These are phyloP conservation scores for Epichloe brachyelytri DNA, from an alignment of 2,329 filamentous ascomycete species.

Conservation along the genomic window DNA sequence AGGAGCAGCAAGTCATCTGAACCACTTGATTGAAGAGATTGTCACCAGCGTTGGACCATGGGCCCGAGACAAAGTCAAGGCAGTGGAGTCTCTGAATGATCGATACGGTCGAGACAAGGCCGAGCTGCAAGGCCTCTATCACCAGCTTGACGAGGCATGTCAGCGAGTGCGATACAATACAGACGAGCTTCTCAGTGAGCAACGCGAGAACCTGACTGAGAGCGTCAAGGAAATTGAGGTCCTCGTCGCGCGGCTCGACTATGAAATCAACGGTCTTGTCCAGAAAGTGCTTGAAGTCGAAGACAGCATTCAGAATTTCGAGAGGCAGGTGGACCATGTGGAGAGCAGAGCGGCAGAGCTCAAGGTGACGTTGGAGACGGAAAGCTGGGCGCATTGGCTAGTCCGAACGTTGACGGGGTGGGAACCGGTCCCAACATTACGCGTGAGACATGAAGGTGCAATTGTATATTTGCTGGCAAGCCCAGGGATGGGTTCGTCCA, in stretches of 20 bases:
- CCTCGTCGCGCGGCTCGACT: constrained; percentile 75
- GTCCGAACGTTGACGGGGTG: constrained; percentile 46
- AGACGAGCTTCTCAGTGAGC: constrained; percentile 55
- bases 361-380: constrained; percentile 47
- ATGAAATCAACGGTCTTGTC: constrained; percentile 72
- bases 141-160: constrained; percentile 57
- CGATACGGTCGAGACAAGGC: constrained; percentile 50
- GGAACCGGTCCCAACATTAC: constrained; percentile 46
- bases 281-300: constrained; percentile 80
- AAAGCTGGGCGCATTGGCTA: constrained; percentile 53
- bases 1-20: constrained; percentile 44
- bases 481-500: too few species aligned
- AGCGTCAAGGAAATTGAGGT: constrained; percentile 67
- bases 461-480: neutral
- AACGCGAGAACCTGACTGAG: constrained; percentile 56
- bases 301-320: constrained; percentile 67
- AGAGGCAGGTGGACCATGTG: constrained; percentile 60
- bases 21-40: constrained; percentile 38
- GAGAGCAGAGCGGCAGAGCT: constrained; percentile 52
- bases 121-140: constrained; percentile 53
- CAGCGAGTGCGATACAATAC: constrained; percentile 53
- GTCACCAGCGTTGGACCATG: constrained; percentile 43
- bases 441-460: constrained; percentile 12
- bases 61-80: constrained; percentile 44
- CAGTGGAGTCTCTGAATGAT: constrained; percentile 46